phyloP scores from a whole-genome alignment of 768 basidiomycete genomes.

The Trametes meyenii region DNA sequence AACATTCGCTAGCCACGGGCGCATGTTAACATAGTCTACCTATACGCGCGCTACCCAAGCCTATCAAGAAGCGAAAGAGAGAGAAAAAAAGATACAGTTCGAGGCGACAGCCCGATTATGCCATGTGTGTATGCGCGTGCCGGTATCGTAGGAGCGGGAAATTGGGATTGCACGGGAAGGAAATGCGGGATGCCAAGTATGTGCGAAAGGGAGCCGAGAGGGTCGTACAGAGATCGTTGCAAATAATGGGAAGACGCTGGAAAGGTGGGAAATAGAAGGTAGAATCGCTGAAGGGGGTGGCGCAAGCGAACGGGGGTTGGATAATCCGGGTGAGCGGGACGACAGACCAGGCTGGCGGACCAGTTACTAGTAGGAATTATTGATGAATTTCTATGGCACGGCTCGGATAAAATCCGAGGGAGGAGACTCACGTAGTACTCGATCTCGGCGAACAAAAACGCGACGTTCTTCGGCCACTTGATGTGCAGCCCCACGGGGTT shows the following conservation, averaged over 20 bases:
- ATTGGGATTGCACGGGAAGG: not conserved
- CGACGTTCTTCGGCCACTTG: conserved; percentile 81
- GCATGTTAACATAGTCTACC: no score
- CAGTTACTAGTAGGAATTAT: no score
- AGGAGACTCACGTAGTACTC: conserved; percentile 80
- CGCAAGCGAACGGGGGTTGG: not conserved
- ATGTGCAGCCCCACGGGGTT: conserved; percentile 89
- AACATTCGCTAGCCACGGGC: no score
- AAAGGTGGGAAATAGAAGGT: not conserved
- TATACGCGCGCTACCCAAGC: no score
- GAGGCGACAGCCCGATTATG: no score
- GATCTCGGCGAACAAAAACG: conserved; percentile 94
- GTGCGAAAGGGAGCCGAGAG: not conserved
- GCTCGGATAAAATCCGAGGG: not conserved
- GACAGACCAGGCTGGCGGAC: no score
- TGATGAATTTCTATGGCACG: no score
- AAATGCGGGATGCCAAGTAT: not conserved
- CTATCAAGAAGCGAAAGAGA: no score
- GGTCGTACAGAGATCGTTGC: not conserved
- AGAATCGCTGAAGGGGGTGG: not conserved
- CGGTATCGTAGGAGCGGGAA: not conserved
- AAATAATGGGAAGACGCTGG: no score
- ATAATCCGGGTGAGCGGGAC: not conserved
- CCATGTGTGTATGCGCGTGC: no score
- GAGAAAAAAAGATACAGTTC: no score